These are phyloP conservation scores for Kodamaea kaohsiungensis DNA, from an alignment of 805 yeast species.

Conservation along the genomic window DNA sequence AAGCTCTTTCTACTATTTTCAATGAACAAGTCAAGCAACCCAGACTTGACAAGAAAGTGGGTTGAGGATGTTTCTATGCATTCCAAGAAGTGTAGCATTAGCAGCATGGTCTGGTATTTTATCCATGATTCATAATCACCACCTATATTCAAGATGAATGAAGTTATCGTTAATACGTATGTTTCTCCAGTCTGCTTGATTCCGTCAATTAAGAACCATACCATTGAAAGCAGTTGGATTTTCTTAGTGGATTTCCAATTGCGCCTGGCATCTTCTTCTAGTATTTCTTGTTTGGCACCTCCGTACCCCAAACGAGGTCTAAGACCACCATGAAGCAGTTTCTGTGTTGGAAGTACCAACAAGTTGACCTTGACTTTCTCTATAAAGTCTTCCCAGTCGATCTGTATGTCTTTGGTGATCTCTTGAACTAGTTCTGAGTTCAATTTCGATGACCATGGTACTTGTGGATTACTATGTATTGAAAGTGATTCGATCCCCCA, in stretches of 20 bases:
- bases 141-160: constrained; percentile 35
- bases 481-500: not conserved
- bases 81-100: constrained; percentile 18
- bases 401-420: not conserved
- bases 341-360: constrained; percentile 4
- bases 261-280: constrained; percentile 25
- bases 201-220: constrained; percentile 21
- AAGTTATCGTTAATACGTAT: constrained; percentile 28
- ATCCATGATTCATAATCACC: constrained; percentile 33
- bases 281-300: constrained; percentile 17
- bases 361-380: constrained; percentile 6
- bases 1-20: constrained; percentile 26
- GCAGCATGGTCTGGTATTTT: constrained; percentile 26
- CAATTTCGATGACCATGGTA: constrained; percentile 28
- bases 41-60: constrained; percentile 21
- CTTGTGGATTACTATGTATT: constrained; percentile 27
- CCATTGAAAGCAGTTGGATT: constrained; percentile 28
- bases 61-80: not conserved
- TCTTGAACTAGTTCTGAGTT: constrained; percentile 8
- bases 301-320: constrained; percentile 24
- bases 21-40: constrained; percentile 27
- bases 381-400: constrained; percentile 1
- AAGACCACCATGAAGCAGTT: constrained; percentile 13
- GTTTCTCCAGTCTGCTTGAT: constrained; percentile 8
- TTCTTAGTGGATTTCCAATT: constrained; percentile 28